Base-by-base conservation (phyloP, 2,329 filamentous ascomycete genomes). In the Penicillium thymicola region DNA sequence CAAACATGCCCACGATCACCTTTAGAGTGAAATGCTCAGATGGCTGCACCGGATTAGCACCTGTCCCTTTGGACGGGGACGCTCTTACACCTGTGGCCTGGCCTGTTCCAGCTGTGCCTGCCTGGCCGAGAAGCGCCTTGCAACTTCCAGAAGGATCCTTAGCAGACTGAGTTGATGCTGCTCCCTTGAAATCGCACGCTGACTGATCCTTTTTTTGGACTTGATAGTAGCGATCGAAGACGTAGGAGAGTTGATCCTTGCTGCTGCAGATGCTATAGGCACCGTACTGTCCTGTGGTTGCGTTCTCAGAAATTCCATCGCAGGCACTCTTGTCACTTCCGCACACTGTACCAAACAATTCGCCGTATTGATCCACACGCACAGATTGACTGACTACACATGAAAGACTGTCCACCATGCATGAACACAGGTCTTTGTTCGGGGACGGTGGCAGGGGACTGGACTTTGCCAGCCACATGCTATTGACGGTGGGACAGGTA, bases 391-490 rank as follows among this genome's bases (percentile, higher is more conserved):
- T 78, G 58, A 90, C 84, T 30, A 82, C 81, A 77, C 93, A 97
- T 54, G 78, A 76, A 52, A 95, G 78, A 46, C 84, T 85, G 59
- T 84, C 79, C 71, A 83, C 82, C 89, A 96, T 96, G 83, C 94
- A 97, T 54, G 81, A 75, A 81, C 94, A 97, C 50, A 95, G 85
- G 46, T 84, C 70, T 55, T 83, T 69, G 77, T 97, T 90, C 60
- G 92, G 92, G 7, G 83, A 84, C 11, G 92, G 92, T 21, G 93
- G 93, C 21, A 97, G 88, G 55, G 78, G 80, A 41, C 81, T 80
- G 7, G 63, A 54, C 59, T 82, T 80, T 47, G 89, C 88, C 63
- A 81, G 78, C 92, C 93, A 97, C 68, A 76, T 79, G 40, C 28
- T 2, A n/a, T 41, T 27, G 16, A 52, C 21, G 4, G 48, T 52